Base-by-base conservation (phyloP, 805 yeast genomes). In the Hanseniaspora lachancei region DNA sequence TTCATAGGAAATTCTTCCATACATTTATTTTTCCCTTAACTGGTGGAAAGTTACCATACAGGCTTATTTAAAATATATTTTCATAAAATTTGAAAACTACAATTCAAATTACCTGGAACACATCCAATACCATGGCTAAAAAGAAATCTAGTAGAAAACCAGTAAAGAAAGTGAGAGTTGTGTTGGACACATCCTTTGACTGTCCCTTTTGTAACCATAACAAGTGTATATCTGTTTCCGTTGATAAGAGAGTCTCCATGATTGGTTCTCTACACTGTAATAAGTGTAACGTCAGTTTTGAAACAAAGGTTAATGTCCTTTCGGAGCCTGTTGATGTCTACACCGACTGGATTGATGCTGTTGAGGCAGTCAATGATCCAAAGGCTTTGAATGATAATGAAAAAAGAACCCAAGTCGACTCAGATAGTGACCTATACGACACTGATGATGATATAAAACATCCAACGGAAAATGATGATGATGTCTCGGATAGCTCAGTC, bases 301-400 rank as follows among this genome's bases (percentile, higher is more conserved):
- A 89, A 68, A 80, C 95, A 4, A 80, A 89, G 48, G 87, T 89
- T 62, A 87, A 87, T 67, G 79, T 72, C 1, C 61, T 74, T 16
- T 80, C 88, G 16, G 96, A 86, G 57, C 96, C 98, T 0, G 89
- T 91, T 43, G 98, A 91, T 70, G 85, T 91, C 16, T 91, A 91
- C 66, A 84, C 95, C 49, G 97, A 91, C 68, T 91, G 98, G 98
- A 88, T 88, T 54, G 98, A 91, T 73, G 97, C 97, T 53, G 93
- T 91, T 0, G 86, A 84, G 61, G 87, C 83, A 47, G 77, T 73
- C 21, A 73, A 74, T 58, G 68, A 68, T 47, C 71, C 70, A 10
- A 66, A 65, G 39, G 66, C 62, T 24, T 68, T 64, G 15, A 70
- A 62, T 29, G 72, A 64, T 35, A 66, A 61, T 9, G 49, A 44